Evolutionary conservation across 2,329 filamentous ascomycete genomes (phyloP).

Genomic region (Lasiodiplodia citricola): DNA sequence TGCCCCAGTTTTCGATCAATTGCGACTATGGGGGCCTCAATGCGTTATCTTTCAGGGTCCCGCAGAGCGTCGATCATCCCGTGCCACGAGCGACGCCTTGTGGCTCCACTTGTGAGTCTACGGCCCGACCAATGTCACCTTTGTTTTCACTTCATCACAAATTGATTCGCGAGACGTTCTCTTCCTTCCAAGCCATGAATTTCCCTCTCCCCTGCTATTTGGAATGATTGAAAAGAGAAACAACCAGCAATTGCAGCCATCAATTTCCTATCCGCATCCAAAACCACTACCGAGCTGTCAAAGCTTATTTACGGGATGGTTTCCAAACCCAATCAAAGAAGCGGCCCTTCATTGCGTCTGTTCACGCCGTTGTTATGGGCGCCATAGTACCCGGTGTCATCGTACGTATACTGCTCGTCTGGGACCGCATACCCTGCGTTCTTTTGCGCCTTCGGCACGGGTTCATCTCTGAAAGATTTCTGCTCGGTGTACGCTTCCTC

Average conservation of each 20-base stretch:
- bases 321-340: neutral
- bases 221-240: neutral
- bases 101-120: neutral
- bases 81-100: constrained; percentile 2
- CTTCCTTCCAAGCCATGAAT: neutral
- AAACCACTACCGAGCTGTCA: too few relatives aligned
- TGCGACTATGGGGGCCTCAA: neutral
- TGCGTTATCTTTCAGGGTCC: neutral
- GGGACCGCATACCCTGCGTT: constrained; percentile 48
- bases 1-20: neutral
- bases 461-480: constrained; percentile 31
- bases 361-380: constrained; percentile 27
- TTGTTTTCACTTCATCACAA: neutral
- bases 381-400: constrained; percentile 46
- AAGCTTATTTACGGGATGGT: neutral
- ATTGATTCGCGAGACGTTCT: neutral
- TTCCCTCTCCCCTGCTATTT: neutral
- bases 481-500: constrained; percentile 35
- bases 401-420: constrained; percentile 50
- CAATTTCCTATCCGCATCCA: too few relatives aligned
- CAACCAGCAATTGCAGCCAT: too few relatives aligned
- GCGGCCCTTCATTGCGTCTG: neutral
- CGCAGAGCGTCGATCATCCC: neutral
- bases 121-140: neutral
- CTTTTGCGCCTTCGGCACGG: constrained; percentile 36